These are phyloP conservation scores for Flaveria bidentis DNA, from an alignment of 129 eudicot species.

Conservation along the genomic window DNA sequence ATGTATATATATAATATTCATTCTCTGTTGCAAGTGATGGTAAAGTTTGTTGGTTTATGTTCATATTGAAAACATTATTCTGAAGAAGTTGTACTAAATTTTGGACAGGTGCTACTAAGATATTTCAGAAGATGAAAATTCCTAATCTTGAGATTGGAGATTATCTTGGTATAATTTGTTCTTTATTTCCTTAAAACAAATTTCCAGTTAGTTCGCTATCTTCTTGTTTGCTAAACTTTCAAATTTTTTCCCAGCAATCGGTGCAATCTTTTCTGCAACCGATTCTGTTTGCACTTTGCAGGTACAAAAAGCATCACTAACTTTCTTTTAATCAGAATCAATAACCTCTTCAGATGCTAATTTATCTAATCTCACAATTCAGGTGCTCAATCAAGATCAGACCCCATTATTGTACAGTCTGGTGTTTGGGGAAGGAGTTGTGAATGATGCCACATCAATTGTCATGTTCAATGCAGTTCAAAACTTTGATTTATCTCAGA, in stretches of 20 bases:
- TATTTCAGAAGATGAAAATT: conserved; percentile 51
- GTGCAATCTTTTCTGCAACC: conserved; percentile 98
- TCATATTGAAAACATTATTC: background rate
- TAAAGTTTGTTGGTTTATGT: conserved; percentile 11
- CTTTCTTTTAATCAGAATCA: background rate
- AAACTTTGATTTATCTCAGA: conserved; percentile 56
- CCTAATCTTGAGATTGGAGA: conserved; percentile 62
- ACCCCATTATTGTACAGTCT: conserved; percentile 84
- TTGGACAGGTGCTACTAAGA: conserved; percentile 50
- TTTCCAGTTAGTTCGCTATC: background rate
- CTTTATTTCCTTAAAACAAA: background rate
- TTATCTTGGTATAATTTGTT: conserved; percentile 57
- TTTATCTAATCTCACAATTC: conserved; percentile 23
- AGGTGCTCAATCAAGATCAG: conserved; percentile 79
- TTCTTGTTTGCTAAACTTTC: conserved; percentile 26
- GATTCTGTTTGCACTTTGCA: conserved; percentile 99
- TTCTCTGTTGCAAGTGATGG: background rate
- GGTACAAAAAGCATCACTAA: conserved; percentile 43
- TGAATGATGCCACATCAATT: conserved; percentile 92
- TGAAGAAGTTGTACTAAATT: background rate
- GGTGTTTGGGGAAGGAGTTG: conserved; percentile 89
- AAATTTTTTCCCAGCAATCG: conserved; percentile 62
- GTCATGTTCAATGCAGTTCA: conserved; percentile 89
- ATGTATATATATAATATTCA: too few relatives aligned
- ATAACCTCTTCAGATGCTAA: conserved; percentile 19